These are phyloP conservation scores for Termitomyces sp. DNA, from an alignment of 768 basidiomycete species.

Conservation along the genomic window DNA sequence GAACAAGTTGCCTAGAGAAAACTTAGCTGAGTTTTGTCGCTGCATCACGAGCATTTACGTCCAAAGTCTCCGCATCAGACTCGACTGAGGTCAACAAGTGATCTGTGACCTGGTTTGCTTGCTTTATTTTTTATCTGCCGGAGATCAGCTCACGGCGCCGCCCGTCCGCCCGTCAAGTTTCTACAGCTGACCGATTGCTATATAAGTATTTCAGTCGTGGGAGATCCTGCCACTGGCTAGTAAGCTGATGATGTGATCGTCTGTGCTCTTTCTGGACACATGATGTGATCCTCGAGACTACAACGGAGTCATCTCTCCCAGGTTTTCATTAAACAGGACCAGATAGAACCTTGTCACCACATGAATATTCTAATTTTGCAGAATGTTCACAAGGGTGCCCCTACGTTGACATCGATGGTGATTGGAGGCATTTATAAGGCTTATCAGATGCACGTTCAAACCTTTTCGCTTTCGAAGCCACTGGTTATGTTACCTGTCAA, in stretches of 20 bases:
- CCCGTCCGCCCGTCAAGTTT: constrained; percentile 5
- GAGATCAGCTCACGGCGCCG: neutral
- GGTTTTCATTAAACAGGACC: neutral
- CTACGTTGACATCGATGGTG: neutral
- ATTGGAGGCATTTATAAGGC: neutral
- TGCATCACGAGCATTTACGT: too few species aligned
- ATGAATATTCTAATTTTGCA: constrained; percentile 3
- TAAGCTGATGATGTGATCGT: constrained; percentile 8
- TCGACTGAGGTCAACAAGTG: neutral
- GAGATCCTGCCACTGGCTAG: constrained; percentile 8
- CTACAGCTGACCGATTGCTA: constrained; percentile 7
- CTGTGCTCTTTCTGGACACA: neutral
- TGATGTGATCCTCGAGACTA: neutral
- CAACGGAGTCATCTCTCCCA: neutral
- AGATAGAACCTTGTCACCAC: neutral
- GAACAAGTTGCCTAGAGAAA: neutral
- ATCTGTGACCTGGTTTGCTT: constrained; percentile 8
- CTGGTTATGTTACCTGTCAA: constrained; percentile 13
- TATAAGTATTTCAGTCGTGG: neutral
- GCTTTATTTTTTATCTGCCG: neutral
- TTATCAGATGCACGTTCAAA: neutral
- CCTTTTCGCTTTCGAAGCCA: neutral
- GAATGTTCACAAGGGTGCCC: constrained; percentile 2
- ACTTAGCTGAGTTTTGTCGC: neutral
- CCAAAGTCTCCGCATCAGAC: neutral